Conservation (phyloP, 129 eudicot genomes). For the Cynara cardunculus region DNA sequence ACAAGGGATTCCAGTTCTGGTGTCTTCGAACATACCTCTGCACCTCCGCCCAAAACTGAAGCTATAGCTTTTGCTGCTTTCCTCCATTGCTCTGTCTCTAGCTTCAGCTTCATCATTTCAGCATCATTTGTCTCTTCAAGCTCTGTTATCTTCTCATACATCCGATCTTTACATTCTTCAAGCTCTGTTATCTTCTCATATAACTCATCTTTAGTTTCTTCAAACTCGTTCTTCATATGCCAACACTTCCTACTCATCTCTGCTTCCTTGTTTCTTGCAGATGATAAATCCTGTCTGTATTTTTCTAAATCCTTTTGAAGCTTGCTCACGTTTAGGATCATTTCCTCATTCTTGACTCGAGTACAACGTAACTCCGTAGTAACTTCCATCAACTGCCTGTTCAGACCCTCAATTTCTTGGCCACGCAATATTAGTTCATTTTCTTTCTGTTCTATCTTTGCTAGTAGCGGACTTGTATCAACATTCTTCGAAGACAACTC, state of each 20-base stretch:
- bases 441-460: constrained; percentile 17
- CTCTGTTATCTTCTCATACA: constrained; percentile 43
- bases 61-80: constrained; percentile 92
- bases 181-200: constrained; percentile 44
- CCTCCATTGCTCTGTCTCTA: constrained; percentile 77
- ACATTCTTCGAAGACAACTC: constrained; percentile 14
- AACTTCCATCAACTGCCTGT: constrained; percentile 15
- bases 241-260: constrained; percentile 33
- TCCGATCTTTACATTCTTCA: constrained; percentile 39
- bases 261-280: constrained; percentile 35
- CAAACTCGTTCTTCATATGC: constrained; percentile 34
- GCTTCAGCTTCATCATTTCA: constrained; percentile 56
- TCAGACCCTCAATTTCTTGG: constrained; percentile 20
- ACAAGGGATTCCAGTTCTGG: constrained; percentile 30
- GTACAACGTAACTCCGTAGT: constrained; percentile 2
- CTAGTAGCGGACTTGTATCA: constrained; percentile 8
- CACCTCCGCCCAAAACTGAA: constrained; percentile 49
- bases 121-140: constrained; percentile 34
- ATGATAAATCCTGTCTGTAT: constrained; percentile 19
- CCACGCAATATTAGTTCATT: constrained; percentile 13
- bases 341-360: constrained; percentile 21
- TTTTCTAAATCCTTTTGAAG: constrained; percentile 24
- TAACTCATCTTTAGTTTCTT: constrained; percentile 32
- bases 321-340: not conserved
- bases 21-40: constrained; percentile 29